Conservation (phyloP, 1,284 basidiomycete species). For the Ceratobasidium sp. region DNA sequence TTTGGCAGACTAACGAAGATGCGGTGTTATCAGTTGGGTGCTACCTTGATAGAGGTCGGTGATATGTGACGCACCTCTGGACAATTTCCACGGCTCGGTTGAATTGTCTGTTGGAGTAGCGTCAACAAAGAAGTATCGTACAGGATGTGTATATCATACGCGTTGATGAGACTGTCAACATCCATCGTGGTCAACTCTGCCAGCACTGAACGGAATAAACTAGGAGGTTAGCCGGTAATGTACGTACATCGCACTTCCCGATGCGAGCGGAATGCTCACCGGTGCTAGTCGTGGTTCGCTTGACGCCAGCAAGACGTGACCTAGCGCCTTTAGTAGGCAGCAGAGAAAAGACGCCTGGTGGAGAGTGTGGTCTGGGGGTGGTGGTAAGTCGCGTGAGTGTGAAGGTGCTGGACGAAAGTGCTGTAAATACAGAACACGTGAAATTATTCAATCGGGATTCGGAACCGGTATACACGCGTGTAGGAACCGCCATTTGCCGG, state of each 20-base stretch:
- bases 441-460: constrained; percentile 29
- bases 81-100: constrained; percentile 95
- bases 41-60: neutral
- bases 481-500: neutral
- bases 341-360: constrained; percentile 6
- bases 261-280: constrained; percentile 6
- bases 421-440: constrained; percentile 33
- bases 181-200: constrained; percentile 38
- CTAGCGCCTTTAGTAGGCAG: constrained; percentile 6
- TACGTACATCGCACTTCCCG: neutral
- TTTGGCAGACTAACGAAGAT: constrained; percentile 74
- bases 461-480: constrained; percentile 22
- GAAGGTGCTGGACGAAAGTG: constrained; percentile 22
- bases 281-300: neutral
- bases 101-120: constrained; percentile 70
- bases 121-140: neutral
- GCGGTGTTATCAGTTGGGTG: constrained; percentile 9
- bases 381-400: constrained; percentile 38
- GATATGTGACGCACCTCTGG: constrained; percentile 64
- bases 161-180: constrained; percentile 46
- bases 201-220: constrained; percentile 9
- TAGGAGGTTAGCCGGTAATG: constrained; percentile 10
- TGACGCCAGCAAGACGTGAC: constrained; percentile 5
- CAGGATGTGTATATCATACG: constrained; percentile 34
- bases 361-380: constrained; percentile 1